Conservation (phyloP, 2,329 filamentous ascomycete genomes). For the Hawksworthiomyces lignivorus region DNA sequence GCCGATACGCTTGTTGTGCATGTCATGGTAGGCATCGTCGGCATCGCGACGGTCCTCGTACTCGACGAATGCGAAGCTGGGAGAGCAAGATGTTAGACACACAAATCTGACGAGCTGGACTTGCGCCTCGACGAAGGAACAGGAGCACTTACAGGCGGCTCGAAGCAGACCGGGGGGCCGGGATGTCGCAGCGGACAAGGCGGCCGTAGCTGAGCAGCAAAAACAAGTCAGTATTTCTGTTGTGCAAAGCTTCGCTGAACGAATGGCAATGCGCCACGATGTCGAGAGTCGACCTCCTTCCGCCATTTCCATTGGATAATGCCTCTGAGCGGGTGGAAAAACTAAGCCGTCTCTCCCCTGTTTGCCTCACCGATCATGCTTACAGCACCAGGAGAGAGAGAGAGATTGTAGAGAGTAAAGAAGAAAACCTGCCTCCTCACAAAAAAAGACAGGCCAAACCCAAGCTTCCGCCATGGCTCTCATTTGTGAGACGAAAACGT, state of each 20-base stretch:
- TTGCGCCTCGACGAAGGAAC: neutral
- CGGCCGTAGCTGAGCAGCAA: conserved; percentile 70
- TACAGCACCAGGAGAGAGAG: neutral
- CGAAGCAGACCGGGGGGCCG: conserved; percentile 84
- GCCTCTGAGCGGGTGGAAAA: too few relatives aligned
- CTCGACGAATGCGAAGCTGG: conserved; percentile 95
- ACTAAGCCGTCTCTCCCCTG: too few relatives aligned
- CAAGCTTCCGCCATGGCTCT: too few relatives aligned
- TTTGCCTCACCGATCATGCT: too few relatives aligned
- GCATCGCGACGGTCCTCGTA: conserved; percentile 98
- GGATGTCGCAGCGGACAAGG: conserved; percentile 96
- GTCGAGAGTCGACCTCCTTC: too few relatives aligned
- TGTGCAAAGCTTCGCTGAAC: too few relatives aligned
- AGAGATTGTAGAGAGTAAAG: neutral
- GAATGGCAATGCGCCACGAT: too few relatives aligned
- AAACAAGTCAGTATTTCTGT: conserved; percentile 42
- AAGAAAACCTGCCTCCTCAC: conserved; percentile 1
- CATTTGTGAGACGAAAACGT: conserved; percentile 19
- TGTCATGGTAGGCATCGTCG: conserved; percentile 98
- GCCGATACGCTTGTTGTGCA: conserved; percentile 98
- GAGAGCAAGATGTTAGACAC: neutral
- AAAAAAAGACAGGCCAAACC: neutral
- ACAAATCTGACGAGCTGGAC: too few relatives aligned
- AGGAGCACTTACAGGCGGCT: conserved; percentile 77
- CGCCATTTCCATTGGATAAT: too few relatives aligned